These are phyloP conservation scores for Phytophthora meadii DNA, from an alignment of 352 stramenopile genomes.

Conservation along the genomic window DNA sequence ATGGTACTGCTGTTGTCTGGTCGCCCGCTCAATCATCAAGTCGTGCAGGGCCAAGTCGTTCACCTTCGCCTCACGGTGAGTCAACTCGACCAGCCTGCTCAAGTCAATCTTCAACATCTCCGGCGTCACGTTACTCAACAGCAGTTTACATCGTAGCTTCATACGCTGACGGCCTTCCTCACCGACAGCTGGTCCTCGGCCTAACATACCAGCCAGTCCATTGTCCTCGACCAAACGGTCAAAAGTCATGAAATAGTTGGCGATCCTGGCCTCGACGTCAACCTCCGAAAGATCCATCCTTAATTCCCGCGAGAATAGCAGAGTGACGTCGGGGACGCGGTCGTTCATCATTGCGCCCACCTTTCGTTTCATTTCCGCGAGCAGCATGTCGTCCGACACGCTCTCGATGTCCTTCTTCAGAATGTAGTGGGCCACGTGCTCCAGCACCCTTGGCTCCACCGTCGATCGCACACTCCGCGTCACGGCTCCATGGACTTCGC, in stretches of 20 bases:
- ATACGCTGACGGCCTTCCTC: slow-evolving; percentile 2
- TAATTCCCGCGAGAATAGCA: slow-evolving; percentile 4
- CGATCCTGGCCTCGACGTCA: slow-evolving; percentile 21
- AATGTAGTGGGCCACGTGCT: slow-evolving; percentile 22
- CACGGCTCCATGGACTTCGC: background rate
- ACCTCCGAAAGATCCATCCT: slow-evolving; percentile 19
- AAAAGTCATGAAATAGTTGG: slow-evolving; percentile 27
- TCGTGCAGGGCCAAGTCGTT: slow-evolving; percentile 14
- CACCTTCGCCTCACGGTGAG: slow-evolving; percentile 4
- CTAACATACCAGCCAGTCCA: background rate
- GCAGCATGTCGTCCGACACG: slow-evolving; percentile 19
- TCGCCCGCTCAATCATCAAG: slow-evolving; percentile 22
- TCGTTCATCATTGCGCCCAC: slow-evolving; percentile 8
- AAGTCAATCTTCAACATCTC: slow-evolving; percentile 25
- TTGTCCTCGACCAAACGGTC: slow-evolving; percentile 26
- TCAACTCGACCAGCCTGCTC: slow-evolving; percentile 12
- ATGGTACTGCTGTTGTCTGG: slow-evolving; percentile 22
- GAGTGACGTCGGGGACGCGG: slow-evolving; percentile 2
- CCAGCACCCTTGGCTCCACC: background rate
- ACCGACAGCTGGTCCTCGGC: background rate
- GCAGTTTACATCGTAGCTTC: slow-evolving; percentile 27
- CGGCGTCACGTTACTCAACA: slow-evolving; percentile 11
- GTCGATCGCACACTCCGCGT: background rate
- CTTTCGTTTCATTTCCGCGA: slow-evolving; percentile 16
- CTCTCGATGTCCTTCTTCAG: slow-evolving; percentile 15